Evolutionary conservation across 1,139 yeast genomes (phyloP), one percentile per base, ranked within the genome.

Genomic region (Nematodospora anomalae): DNA sequence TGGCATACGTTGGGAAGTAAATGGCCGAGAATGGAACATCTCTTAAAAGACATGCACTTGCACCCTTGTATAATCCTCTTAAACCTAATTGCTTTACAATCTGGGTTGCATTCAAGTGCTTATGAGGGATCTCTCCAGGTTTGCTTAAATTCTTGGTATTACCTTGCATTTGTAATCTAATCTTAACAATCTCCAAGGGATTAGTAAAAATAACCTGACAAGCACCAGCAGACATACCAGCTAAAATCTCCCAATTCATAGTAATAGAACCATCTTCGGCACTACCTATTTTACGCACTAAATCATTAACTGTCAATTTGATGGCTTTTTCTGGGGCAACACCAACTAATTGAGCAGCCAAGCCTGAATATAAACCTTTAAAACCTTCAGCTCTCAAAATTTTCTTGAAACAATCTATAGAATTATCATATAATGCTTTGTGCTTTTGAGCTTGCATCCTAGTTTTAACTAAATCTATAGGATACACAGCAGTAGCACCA

Each of bases 251-350:
- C 74, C 84, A 78, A 32, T 71, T 64, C 66, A 85, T 62, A 21
- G 86, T 70, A 45, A 90, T 76, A 35, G 70, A 61, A 30, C 84
- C 83, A 34, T 67, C 58, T 32, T 46, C 50, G 37, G 74, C 71
- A 18, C 88, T 75, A 49, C 94, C 81, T 43, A 80, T 72, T 32
- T 81, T 81, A 55, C 97, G 78, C 40, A 90, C 81, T 45, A 86
- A 71, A 58, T 92, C 98, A 62, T 92, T 92, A 33, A 92, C 95
- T 0, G 97, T 90, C 49, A 92, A 77, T 64, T 92, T 92, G 56
- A 92, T 92, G 34, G 97, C 98, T 69, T 92, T 92, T 63, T 92
- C 98, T 3, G 98, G 98, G 0, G 97, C 97, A 34, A 92, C 97
- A 46, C 98, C 98, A 31, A 92, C 80, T 52, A 92, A 71, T 63